phyloP scores from a whole-genome alignment of 495 filamentous ascomycete species.

The Platismatia glauca region DNA sequence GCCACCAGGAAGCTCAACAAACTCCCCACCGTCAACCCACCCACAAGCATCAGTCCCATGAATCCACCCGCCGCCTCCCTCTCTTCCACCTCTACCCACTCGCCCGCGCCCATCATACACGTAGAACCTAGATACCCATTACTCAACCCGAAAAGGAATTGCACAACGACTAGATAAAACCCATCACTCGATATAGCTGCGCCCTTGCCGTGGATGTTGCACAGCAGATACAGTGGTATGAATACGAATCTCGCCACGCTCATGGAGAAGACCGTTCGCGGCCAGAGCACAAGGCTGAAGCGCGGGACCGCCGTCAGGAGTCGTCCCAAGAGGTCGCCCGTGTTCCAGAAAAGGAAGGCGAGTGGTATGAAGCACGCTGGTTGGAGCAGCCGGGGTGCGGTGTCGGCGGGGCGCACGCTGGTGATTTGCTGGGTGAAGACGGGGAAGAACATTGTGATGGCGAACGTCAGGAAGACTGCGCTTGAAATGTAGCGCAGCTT shows the following conservation, averaged over 20 bases:
- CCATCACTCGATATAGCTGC: conserved; percentile 68
- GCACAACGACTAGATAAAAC: conserved; percentile 80
- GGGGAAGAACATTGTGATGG: conserved; percentile 86
- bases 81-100: conserved; percentile 70
- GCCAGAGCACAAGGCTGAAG: conserved; percentile 44
- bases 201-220: conserved; percentile 60
- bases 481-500: conserved; percentile 65
- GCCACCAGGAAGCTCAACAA: conserved; percentile 74
- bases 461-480: conserved; percentile 69
- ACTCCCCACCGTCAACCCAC: conserved; percentile 75
- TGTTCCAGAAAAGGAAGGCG: conserved; percentile 88
- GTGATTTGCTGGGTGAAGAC: conserved; percentile 79
- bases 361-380: conserved; percentile 78
- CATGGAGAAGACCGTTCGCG: conserved; percentile 53
- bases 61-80: conserved; percentile 85
- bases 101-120: conserved; percentile 83
- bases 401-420: conserved; percentile 51
- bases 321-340: conserved; percentile 73
- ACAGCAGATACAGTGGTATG: conserved; percentile 80
- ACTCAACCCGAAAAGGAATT: conserved; percentile 70
- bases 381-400: conserved; percentile 49
- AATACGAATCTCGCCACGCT: conserved; percentile 56
- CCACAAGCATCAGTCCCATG: conserved; percentile 83
- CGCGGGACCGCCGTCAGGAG: conserved; percentile 55
- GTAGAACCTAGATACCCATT: conserved; percentile 79